Evolutionary conservation across 768 basidiomycete species (phyloP).

Genomic region (Trichaptum fuscoviolaceum): DNA sequence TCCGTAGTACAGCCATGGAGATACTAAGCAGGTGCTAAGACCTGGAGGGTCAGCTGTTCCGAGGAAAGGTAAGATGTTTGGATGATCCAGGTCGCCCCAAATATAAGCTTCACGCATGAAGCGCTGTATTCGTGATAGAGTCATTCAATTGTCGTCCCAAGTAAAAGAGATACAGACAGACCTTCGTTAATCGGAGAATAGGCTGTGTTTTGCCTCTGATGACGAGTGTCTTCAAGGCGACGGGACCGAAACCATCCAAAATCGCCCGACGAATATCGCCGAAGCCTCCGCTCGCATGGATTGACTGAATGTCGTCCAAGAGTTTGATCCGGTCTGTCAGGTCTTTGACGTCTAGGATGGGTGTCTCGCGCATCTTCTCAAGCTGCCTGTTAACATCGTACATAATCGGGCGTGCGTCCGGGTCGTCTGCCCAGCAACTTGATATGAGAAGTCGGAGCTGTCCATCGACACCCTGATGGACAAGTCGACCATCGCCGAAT

Average conservation of each 20-base stretch:
- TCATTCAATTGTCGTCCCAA: neutral
- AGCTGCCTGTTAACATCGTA: neutral
- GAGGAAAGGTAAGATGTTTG: conserved; percentile 2
- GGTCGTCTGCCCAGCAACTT: neutral
- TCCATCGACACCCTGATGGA: neutral
- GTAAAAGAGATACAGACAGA: neutral
- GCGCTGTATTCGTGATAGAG: neutral
- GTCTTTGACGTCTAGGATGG: neutral
- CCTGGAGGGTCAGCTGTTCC: conserved; percentile 1
- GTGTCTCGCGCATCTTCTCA: neutral
- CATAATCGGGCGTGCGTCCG: neutral
- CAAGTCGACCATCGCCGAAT: neutral
- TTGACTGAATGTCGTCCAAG: neutral
- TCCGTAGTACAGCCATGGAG: conserved; percentile 1
- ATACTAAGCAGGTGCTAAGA: neutral
- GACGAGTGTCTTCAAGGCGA: neutral
- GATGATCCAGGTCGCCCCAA: conserved; percentile 1
- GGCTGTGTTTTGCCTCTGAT: neutral
- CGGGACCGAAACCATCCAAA: neutral
- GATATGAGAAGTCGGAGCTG: neutral
- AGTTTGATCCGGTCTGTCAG: neutral
- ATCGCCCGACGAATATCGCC: neutral
- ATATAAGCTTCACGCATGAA: conserved; percentile 1
- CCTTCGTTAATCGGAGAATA: conserved; percentile 1
- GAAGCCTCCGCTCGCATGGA: conserved; percentile 1